These are phyloP conservation scores for Neofusicoccum parvum DNA, from an alignment of 2,329 filamentous ascomycete genomes.

Conservation along the genomic window DNA sequence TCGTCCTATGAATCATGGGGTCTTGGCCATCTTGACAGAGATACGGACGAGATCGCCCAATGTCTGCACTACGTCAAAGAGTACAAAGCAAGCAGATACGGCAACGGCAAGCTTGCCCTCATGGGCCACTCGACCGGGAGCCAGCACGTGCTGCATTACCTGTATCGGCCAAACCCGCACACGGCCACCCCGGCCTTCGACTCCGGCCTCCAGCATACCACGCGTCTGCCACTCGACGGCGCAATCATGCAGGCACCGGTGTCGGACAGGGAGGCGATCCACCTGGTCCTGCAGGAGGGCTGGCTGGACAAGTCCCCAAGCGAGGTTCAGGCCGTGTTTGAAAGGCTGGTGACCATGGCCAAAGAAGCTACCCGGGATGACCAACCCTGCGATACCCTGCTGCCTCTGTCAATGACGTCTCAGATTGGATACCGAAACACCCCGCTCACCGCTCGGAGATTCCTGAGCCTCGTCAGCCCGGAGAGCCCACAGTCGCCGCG, in stretches of 20 bases:
- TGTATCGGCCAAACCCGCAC: slow-evolving; percentile 27
- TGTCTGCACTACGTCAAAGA: slow-evolving; percentile 31
- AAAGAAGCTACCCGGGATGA: slow-evolving; percentile 28
- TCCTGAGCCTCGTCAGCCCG: slow-evolving; percentile 27
- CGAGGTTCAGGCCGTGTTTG: slow-evolving; percentile 23
- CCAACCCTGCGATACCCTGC: slow-evolving; percentile 32
- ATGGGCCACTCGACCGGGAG: slow-evolving; percentile 30
- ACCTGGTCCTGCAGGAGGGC: slow-evolving; percentile 25
- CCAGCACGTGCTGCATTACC: slow-evolving; percentile 29
- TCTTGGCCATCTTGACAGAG: slow-evolving; percentile 41
- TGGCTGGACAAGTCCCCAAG: slow-evolving; percentile 24
- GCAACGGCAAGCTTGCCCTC: slow-evolving; percentile 25
- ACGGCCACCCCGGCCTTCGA: slow-evolving; percentile 23
- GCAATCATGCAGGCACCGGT: slow-evolving; percentile 31
- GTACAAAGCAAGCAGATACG: slow-evolving; percentile 31
- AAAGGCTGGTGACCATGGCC: slow-evolving; percentile 26
- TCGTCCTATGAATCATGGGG: slow-evolving; percentile 38
- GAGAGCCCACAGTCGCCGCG: slow-evolving; percentile 25
- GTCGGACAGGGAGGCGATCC: slow-evolving; percentile 27
- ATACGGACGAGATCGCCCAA: slow-evolving; percentile 40
- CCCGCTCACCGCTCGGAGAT: slow-evolving; percentile 25
- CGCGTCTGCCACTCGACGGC: slow-evolving; percentile 26
- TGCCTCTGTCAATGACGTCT: slow-evolving; percentile 37
- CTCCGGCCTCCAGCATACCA: slow-evolving; percentile 23
- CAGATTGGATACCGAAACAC: slow-evolving; percentile 33